Evolutionary conservation across 2,329 filamentous ascomycete species (phyloP).

Genomic region (Talaromyces verruculosus): DNA sequence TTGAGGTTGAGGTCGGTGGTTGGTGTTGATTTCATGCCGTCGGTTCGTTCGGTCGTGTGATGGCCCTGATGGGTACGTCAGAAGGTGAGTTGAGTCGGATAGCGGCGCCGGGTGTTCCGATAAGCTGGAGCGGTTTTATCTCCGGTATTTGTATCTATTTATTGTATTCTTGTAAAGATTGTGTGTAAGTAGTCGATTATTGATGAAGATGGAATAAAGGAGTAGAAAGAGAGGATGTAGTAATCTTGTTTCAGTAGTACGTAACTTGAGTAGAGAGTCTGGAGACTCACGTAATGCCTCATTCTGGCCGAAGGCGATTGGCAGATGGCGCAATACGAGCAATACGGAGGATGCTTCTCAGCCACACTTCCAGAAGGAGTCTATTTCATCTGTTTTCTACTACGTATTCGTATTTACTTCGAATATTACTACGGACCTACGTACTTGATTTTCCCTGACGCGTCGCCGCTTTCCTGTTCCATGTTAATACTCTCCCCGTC

Average conservation of each 20-base stretch:
- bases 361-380: conserved; percentile 2
- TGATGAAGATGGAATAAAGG: background rate
- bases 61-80: background rate
- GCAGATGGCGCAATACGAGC: background rate
- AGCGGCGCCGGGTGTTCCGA: background rate
- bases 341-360: background rate
- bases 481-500: background rate
- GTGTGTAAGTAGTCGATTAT: background rate
- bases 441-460: background rate
- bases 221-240: background rate
- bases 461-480: background rate
- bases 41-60: background rate
- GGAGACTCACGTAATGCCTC: conserved; percentile 4
- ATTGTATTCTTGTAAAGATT: background rate
- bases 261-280: background rate
- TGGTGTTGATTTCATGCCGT: background rate
- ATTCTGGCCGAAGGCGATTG: background rate
- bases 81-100: background rate
- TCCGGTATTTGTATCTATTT: background rate
- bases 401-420: too few relatives aligned
- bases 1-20: background rate
- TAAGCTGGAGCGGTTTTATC: background rate
- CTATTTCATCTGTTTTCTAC: background rate
- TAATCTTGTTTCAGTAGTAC: background rate
- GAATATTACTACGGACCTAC: background rate